A percentile compares a stretch with the other conserved stretches of the same genome.
phyloP scores from a whole-genome alignment of 768 basidiomycete species.

The Tulasnella sp. region DNA sequence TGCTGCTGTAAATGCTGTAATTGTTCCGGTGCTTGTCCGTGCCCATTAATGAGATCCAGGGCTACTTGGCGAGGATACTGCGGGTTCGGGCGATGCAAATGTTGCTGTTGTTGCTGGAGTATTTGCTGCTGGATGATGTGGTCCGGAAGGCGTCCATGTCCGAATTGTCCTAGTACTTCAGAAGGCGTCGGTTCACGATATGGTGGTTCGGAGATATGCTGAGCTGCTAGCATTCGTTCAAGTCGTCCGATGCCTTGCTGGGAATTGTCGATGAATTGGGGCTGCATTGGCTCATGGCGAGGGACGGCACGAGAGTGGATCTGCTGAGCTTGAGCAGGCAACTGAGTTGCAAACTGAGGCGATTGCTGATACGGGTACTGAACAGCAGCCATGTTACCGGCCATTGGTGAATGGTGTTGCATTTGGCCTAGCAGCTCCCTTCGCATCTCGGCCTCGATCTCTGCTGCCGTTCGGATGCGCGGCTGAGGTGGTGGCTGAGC shows the following conservation, averaged over 20 bases:
- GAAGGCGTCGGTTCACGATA: constrained; percentile 26
- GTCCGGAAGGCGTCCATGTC: constrained; percentile 30
- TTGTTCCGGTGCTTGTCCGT: constrained; percentile 41
- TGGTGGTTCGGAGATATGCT: constrained; percentile 12
- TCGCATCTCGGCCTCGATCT: constrained; percentile 69
- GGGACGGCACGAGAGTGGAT: not conserved
- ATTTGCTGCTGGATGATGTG: constrained; percentile 30
- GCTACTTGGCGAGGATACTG: constrained; percentile 67
- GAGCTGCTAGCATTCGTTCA: constrained; percentile 14
- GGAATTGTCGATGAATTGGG: constrained; percentile 7
- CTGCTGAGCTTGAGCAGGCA: not conserved
- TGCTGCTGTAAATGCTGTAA: constrained; percentile 68
- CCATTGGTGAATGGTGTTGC: not conserved
- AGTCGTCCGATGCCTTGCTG: constrained; percentile 4
- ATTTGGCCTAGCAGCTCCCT: not conserved
- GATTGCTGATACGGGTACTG: not conserved
- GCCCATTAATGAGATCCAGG: constrained; percentile 29
- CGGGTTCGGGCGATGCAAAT: constrained; percentile 39
- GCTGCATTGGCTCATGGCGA: constrained; percentile 6
- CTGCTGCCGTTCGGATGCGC: constrained; percentile 59
- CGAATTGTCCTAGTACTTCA: not conserved
- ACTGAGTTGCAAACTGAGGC: not conserved
- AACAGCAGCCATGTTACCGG: not conserved
- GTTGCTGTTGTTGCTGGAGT: constrained; percentile 33
- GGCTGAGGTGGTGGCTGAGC: constrained; percentile 9